Conservation (phyloP, 495 filamentous ascomycete genomes). For the Xylaria flabelliformis region DNA sequence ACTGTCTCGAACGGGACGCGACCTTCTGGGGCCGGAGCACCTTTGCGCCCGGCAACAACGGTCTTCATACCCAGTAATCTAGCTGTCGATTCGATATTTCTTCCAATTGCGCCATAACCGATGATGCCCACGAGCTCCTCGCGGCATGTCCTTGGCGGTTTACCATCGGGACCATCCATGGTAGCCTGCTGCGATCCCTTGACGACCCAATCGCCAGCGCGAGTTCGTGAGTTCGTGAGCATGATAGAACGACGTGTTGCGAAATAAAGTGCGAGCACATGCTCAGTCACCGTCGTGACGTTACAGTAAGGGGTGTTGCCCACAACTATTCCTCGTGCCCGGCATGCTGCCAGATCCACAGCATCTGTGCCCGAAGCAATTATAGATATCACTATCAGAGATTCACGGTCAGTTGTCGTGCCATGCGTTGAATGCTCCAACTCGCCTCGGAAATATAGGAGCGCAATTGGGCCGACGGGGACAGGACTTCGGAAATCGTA, state of each 20-base stretch:
- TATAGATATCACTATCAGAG: conserved; percentile 47
- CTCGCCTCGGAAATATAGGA: not conserved
- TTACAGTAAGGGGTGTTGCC: conserved; percentile 58
- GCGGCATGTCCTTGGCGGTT: conserved; percentile 46
- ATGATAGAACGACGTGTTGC: conserved; percentile 56
- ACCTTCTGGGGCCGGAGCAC: conserved; percentile 37
- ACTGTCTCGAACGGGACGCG: conserved; percentile 55
- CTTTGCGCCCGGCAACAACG: conserved; percentile 59
- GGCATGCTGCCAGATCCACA: conserved; percentile 56
- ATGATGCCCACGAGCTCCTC: conserved; percentile 58
- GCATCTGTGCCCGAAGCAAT: conserved; percentile 60
- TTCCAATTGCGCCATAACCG: conserved; percentile 60
- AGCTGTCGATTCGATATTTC: conserved; percentile 39
- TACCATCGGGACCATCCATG: conserved; percentile 43
- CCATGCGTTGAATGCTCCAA: not conserved
- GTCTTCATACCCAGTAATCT: conserved; percentile 58
- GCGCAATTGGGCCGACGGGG: not conserved
- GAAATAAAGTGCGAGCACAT: conserved; percentile 62
- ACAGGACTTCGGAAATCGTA: not conserved
- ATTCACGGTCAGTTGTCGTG: not conserved
- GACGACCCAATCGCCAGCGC: conserved; percentile 41
- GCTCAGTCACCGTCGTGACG: conserved; percentile 59
- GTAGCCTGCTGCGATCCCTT: conserved; percentile 38
- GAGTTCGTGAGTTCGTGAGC: conserved; percentile 44
- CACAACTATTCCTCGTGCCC: conserved; percentile 51